A percentile compares a stretch with the other conserved stretches of the same genome.
These are phyloP conservation scores for Papiliotrema nemorosa DNA, from an alignment of 1,284 basidiomycete genomes.

Conservation along the genomic window DNA sequence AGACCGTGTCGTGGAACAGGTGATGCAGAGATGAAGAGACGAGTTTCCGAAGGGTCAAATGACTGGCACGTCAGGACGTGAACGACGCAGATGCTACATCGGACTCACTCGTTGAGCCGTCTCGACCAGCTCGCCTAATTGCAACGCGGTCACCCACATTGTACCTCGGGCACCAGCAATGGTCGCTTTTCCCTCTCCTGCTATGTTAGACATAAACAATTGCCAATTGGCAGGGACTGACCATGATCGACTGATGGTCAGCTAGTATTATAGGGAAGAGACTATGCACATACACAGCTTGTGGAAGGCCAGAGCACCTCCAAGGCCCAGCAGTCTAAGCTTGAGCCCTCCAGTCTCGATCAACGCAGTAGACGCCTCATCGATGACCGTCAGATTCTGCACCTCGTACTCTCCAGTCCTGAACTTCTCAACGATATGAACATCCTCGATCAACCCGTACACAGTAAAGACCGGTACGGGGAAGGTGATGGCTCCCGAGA, in stretches of 20 bases:
- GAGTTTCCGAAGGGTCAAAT: conserved; percentile 88
- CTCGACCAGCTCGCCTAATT: conserved; percentile 96
- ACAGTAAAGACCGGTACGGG: conserved; percentile 92
- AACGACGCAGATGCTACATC: background rate
- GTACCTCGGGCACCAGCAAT: conserved; percentile 97
- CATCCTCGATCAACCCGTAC: conserved; percentile 97
- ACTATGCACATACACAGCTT: conserved; percentile 72
- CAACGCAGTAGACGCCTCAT: conserved; percentile 87
- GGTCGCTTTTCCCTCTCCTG: conserved; percentile 80
- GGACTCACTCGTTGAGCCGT: conserved; percentile 79
- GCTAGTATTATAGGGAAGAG: conserved; percentile 4
- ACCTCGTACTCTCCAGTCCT: conserved; percentile 75
- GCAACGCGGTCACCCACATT: conserved; percentile 97
- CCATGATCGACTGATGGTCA: conserved; percentile 47
- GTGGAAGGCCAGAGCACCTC: conserved; percentile 91
- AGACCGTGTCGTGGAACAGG: conserved; percentile 91
- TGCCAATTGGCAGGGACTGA: conserved; percentile 5
- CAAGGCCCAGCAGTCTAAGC: conserved; percentile 86
- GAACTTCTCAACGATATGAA: conserved; percentile 86
- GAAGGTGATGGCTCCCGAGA: conserved; percentile 82
- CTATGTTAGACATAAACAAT: background rate
- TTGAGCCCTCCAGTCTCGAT: conserved; percentile 91
- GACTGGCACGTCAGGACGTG: conserved; percentile 31
- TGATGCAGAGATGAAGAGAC: conserved; percentile 87
- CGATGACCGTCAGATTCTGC: conserved; percentile 83